These are phyloP conservation scores for Chlamydomonas schloesseri DNA, from an alignment of 139 green algal species.

Conservation along the genomic window DNA sequence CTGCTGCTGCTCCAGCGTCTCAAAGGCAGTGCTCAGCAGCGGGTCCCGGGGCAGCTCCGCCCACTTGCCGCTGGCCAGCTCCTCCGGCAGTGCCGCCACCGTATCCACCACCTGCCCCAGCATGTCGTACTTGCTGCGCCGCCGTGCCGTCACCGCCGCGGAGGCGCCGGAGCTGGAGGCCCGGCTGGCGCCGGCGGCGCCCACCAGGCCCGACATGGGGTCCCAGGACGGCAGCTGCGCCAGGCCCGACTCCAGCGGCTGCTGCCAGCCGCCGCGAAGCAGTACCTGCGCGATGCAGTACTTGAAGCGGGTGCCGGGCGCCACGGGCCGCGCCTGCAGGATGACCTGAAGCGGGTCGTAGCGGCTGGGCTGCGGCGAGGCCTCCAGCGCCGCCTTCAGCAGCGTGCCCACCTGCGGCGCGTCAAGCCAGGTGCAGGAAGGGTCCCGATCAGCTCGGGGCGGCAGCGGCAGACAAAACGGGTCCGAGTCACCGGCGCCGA, in stretches of 20 bases:
- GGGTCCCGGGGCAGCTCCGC: not conserved
- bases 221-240: conserved; percentile 21
- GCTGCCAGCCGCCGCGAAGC: conserved; percentile 25
- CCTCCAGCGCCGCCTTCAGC: conserved; percentile 13
- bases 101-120: conserved; percentile 19
- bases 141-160: not conserved
- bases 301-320: conserved; percentile 11
- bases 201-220: not conserved
- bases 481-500: no score
- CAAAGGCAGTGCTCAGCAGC: not conserved
- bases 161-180: not conserved
- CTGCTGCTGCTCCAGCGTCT: no score
- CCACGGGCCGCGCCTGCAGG: not conserved
- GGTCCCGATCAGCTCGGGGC: no score
- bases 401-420: no score
- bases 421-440: no score
- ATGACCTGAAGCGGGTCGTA: conserved; percentile 39
- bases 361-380: conserved; percentile 11
- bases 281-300: conserved; percentile 25
- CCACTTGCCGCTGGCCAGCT: conserved; percentile 29
- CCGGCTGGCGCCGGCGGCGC: not conserved
- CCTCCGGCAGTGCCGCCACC: conserved; percentile 26
- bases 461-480: no score
- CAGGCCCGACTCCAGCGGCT: conserved; percentile 10
- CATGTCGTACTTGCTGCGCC: conserved; percentile 39